phyloP scores from a whole-genome alignment of 1,284 basidiomycete genomes.

The Microbotryum saponariae region DNA sequence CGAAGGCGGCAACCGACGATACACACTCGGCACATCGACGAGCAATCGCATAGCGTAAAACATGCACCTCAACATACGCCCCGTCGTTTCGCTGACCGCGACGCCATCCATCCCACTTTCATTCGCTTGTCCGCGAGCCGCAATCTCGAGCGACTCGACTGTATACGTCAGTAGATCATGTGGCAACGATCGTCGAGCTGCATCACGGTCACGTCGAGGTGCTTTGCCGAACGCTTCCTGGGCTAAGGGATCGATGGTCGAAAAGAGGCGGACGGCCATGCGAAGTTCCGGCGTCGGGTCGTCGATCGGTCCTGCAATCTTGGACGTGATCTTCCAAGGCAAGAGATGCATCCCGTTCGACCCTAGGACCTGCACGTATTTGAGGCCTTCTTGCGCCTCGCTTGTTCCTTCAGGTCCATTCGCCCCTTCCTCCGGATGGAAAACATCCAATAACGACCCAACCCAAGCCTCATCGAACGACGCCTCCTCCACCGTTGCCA shows the following conservation, averaged over 20 bases:
- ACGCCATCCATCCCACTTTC: constrained; percentile 45
- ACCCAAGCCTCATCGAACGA: constrained; percentile 34
- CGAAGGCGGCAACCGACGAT: neutral
- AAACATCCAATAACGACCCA: too few species aligned
- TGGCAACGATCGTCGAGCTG: constrained; percentile 55
- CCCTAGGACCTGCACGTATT: neutral
- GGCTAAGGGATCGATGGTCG: constrained; percentile 19
- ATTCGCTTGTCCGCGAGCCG: constrained; percentile 58
- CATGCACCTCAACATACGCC: constrained; percentile 66
- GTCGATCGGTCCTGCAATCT: constrained; percentile 8
- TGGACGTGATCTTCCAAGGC: constrained; percentile 17
- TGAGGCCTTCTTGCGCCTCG: neutral
- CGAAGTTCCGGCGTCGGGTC: constrained; percentile 18
- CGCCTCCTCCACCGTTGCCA: constrained; percentile 2
- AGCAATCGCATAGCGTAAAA: constrained; percentile 62
- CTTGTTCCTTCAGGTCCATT: neutral
- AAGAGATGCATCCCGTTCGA: constrained; percentile 13
- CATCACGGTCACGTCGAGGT: neutral
- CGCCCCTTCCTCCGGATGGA: too few species aligned
- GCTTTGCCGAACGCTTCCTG: constrained; percentile 41
- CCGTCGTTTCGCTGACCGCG: constrained; percentile 69
- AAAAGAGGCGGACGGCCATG: constrained; percentile 23
- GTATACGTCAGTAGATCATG: constrained; percentile 87
- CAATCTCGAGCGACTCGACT: constrained; percentile 69
- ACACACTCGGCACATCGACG: constrained; percentile 32